Conservation (phyloP, 2,329 filamentous ascomycete species). For the Paradendryphiella salina region DNA sequence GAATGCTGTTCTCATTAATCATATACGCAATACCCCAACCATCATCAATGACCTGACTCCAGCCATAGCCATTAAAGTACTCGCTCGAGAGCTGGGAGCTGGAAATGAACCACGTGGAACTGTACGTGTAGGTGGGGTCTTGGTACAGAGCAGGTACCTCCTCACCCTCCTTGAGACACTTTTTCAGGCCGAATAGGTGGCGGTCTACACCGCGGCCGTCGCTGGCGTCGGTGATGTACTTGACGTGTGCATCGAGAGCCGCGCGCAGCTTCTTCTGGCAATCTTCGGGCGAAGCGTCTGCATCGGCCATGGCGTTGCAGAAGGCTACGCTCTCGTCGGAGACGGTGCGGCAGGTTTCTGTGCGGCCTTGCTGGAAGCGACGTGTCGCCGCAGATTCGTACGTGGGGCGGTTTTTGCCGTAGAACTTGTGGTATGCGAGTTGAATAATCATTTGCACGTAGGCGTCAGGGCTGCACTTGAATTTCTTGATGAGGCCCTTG, state of each 20-base stretch:
- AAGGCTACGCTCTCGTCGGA: constrained; percentile 90
- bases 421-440: constrained; percentile 98
- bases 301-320: constrained; percentile 82
- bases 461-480: constrained; percentile 96
- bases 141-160: constrained; percentile 80
- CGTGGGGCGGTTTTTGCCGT: constrained; percentile 94
- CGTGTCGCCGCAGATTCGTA: constrained; percentile 96
- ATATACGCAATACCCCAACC: constrained; percentile 99
- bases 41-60: constrained; percentile 95
- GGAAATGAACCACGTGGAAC: constrained; percentile 83
- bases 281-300: constrained; percentile 63
- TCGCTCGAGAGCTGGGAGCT: constrained; percentile 90
- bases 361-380: constrained; percentile 93
- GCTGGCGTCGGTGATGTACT: constrained; percentile 86
- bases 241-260: constrained; percentile 78
- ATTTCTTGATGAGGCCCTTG: constrained; percentile 98
- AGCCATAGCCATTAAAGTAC: constrained; percentile 98
- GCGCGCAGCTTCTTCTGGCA: constrained; percentile 77
- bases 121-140: constrained; percentile 85
- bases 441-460: constrained; percentile 99
- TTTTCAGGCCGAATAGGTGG: constrained; percentile 97
- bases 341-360: constrained; percentile 91
- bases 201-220: constrained; percentile 94
- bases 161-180: constrained; percentile 78
- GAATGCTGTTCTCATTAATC: constrained; percentile 99